Base-by-base conservation (phyloP, 2,329 filamentous ascomycete species). In the Ophiostoma sp. region DNA sequence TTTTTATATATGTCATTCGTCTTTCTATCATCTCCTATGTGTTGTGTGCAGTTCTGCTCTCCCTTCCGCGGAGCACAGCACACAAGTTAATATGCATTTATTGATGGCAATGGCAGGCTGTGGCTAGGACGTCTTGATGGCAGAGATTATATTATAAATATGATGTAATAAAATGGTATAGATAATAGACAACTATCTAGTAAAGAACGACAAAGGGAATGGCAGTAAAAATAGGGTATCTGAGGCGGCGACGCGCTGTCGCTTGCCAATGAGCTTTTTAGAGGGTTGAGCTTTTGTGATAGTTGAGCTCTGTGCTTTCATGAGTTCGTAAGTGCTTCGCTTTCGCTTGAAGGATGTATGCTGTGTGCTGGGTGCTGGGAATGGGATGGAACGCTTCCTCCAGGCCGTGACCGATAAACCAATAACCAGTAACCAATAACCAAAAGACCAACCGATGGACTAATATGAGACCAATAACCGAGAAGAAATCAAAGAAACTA, bases 261-360 rank as follows among this genome's bases (percentile, higher is more conserved):
- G 60, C 54, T 33, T 35, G 60, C 60, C 60, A 35, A 64, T 64
- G 31, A 35, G 31, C 13, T 64, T 64, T 64, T 64, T 48, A 15
- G 15, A 17, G 17, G 17, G 20, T 20, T 48, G 44, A 48, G 44
- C 44, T 60, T 52, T 52, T 31, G 23, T 57, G 23, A 27, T 13
- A 20, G 36, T 39, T 31, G 5, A 57, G 52, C 52, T 27, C 23
- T 62, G 23, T 62, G 36, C 64, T 66, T 62, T 62, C 52, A 31
- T 62, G 57, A 62, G 57, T 62, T 57, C 52, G 57, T 33, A 62
- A 62, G 57, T 48, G 44, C 44, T 48, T 48, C 44, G 44, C 44
- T 48, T n/a, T 48, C 44, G 44, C 44, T 48, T 17, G 41, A 48
- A 48, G 17, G 17, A 39, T 39, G 36, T 39, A 39, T 48, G 44